These are phyloP conservation scores for Trametes elegans DNA, from an alignment of 768 basidiomycete species.

Conservation along the genomic window DNA sequence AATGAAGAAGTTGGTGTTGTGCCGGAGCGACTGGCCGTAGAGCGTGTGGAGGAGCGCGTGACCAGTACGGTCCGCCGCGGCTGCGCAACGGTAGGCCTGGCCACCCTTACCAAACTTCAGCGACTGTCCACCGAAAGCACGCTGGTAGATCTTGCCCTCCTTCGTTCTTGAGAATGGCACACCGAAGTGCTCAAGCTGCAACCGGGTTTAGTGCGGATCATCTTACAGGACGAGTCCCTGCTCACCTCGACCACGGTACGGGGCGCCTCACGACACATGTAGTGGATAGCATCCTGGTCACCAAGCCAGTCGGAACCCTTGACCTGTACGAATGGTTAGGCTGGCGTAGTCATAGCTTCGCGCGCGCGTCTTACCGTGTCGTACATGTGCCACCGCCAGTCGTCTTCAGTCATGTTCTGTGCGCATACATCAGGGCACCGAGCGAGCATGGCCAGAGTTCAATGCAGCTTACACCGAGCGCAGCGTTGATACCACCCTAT, in stretches of 20 bases:
- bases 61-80: conserved; percentile 97
- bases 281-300: conserved; percentile 99
- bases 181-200: conserved; percentile 97
- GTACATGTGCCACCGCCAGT: conserved; percentile 99
- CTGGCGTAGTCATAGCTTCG: too few relatives aligned
- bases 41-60: conserved; percentile 98
- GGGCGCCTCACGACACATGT: conserved; percentile 98
- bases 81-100: conserved; percentile 98
- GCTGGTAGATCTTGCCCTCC: conserved; percentile 99
- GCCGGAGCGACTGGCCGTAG: conserved; percentile 97
- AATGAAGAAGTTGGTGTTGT: conserved; percentile 99
- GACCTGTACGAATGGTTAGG: too few relatives aligned
- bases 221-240: not conserved
- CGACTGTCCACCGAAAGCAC: conserved; percentile 98
- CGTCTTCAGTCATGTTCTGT: conserved; percentile 98
- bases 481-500: conserved; percentile 97
- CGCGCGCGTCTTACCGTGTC: too few relatives aligned
- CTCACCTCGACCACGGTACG: conserved; percentile 86
- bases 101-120: conserved; percentile 97
- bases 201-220: not conserved
- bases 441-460: conserved; percentile 92
- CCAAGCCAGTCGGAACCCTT: conserved; percentile 99
- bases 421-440: conserved; percentile 30
- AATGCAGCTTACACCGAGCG: conserved; percentile 69
- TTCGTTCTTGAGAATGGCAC: conserved; percentile 98